Evolutionary conservation across 75 land plant genomes (phyloP).

Genomic region (Azolla pinnata): DNA sequence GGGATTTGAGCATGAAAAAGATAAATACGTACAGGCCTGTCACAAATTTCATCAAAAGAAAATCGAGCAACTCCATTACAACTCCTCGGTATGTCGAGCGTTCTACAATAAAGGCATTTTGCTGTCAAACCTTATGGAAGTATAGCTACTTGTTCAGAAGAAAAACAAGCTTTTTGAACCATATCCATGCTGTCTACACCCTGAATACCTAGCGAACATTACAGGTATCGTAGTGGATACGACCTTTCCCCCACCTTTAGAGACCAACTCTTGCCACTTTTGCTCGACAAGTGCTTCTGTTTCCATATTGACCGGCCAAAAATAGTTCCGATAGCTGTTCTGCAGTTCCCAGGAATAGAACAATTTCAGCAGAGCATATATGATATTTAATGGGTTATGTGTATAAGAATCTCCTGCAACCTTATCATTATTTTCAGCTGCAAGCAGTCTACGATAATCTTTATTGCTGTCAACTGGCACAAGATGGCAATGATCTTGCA

Average conservation of each 20-base stretch:
- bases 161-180: too few species aligned
- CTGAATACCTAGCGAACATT: slow-evolving; percentile 95
- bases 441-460: slow-evolving; percentile 72
- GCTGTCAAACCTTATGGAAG: too few species aligned
- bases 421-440: slow-evolving; percentile 36
- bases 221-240: slow-evolving; percentile 50
- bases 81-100: slow-evolving; percentile 65
- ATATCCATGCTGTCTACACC: background rate
- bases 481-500: slow-evolving; percentile 55
- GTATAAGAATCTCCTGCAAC: slow-evolving; percentile 14
- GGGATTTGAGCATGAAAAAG: background rate
- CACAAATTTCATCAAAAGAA: slow-evolving; percentile 87
- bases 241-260: slow-evolving; percentile 35
- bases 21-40: slow-evolving; percentile 57
- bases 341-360: background rate
- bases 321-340: slow-evolving; percentile 28
- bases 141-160: too few species aligned
- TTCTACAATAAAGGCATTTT: slow-evolving; percentile 29
- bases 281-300: slow-evolving; percentile 34
- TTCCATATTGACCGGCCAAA: slow-evolving; percentile 60
- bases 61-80: slow-evolving; percentile 86
- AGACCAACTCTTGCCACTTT: slow-evolving; percentile 44
- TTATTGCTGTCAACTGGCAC: slow-evolving; percentile 65
- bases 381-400: background rate
- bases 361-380: background rate